These are phyloP conservation scores for Wickerhamiella kurtzmanii DNA, from an alignment of 805 yeast species.

Conservation along the genomic window DNA sequence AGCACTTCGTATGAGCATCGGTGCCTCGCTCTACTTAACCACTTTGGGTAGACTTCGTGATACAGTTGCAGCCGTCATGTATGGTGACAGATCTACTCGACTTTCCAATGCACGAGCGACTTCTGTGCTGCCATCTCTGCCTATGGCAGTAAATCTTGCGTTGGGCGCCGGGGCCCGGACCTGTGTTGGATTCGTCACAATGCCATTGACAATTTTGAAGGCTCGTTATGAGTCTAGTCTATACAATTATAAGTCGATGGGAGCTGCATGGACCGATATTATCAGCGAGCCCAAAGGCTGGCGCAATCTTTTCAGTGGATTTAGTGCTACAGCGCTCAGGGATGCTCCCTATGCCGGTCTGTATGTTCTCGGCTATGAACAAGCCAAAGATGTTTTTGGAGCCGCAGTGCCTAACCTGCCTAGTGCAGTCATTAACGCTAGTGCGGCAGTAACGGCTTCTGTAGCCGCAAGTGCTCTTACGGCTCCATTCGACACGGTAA, in stretches of 20 bases:
- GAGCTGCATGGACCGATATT: slow-evolving; percentile 46
- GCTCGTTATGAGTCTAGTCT: slow-evolving; percentile 77
- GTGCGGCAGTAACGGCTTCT: slow-evolving; percentile 72
- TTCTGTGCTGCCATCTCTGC: slow-evolving; percentile 49
- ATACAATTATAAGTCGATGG: slow-evolving; percentile 53
- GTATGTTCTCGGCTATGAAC: slow-evolving; percentile 75
- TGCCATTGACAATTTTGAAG: slow-evolving; percentile 89
- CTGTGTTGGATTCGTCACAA: slow-evolving; percentile 68
- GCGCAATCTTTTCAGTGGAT: slow-evolving; percentile 72
- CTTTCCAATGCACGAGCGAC: slow-evolving; percentile 5
- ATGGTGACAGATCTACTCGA: background rate
- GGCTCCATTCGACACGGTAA: slow-evolving; percentile 89
- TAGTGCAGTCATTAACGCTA: slow-evolving; percentile 50
- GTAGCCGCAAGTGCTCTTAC: slow-evolving; percentile 70
- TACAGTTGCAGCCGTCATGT: slow-evolving; percentile 29
- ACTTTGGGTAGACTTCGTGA: slow-evolving; percentile 51
- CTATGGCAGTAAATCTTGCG: slow-evolving; percentile 52
- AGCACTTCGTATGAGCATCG: slow-evolving; percentile 76
- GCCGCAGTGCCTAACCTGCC: slow-evolving; percentile 23
- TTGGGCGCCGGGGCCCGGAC: slow-evolving; percentile 75
- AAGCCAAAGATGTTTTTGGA: slow-evolving; percentile 48
- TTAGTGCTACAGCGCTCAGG: slow-evolving; percentile 70
- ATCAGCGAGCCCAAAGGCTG: slow-evolving; percentile 36
- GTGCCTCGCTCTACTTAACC: slow-evolving; percentile 76
- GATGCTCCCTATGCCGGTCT: slow-evolving; percentile 97